A percentile compares a stretch with the other conserved stretches of the same genome.
These are phyloP conservation scores for Physcomitrellopsis africana DNA, from an alignment of 225 moss, liverwort and hornwort genomes.

Conservation along the genomic window DNA sequence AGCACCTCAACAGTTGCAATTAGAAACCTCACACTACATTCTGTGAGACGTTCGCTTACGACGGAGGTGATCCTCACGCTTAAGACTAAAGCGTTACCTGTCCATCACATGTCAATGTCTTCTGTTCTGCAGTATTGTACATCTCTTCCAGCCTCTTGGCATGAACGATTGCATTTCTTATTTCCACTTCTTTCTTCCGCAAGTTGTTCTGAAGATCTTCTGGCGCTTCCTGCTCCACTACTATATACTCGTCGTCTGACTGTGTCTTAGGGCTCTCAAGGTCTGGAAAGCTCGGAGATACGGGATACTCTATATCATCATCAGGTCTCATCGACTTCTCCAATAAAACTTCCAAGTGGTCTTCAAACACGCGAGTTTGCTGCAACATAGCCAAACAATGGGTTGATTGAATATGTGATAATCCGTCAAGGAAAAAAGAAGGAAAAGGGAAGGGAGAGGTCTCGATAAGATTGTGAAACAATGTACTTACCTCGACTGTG, in stretches of 20 bases:
- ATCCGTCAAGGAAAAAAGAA: neutral
- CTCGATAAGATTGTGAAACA: too few relatives aligned
- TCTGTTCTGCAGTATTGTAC: conserved; percentile 45
- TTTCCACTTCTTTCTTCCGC: conserved; percentile 43
- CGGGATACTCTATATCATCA: conserved; percentile 15
- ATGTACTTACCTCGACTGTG: conserved; percentile 28
- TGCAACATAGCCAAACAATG: conserved; percentile 20
- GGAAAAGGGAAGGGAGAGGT: too few relatives aligned
- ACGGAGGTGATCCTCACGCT: too few relatives aligned
- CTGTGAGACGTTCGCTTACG: neutral
- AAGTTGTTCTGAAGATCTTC: conserved; percentile 28
- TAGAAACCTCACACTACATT: conserved; percentile 6
- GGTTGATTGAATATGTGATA: too few relatives aligned
- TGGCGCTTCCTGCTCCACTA: conserved; percentile 40
- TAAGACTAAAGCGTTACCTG: conserved; percentile 28
- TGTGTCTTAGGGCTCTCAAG: conserved; percentile 42
- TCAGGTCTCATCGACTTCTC: conserved; percentile 31
- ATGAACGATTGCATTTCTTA: conserved; percentile 38
- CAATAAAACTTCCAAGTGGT: conserved; percentile 32
- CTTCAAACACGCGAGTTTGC: conserved; percentile 35
- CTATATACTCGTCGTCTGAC: conserved; percentile 51
- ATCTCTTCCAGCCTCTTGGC: conserved; percentile 48
- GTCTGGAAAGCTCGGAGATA: conserved; percentile 22
- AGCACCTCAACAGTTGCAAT: neutral
- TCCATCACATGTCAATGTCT: conserved; percentile 35